Base-by-base conservation (phyloP, 2,329 filamentous ascomycete species). In the Aspergillus latus region DNA sequence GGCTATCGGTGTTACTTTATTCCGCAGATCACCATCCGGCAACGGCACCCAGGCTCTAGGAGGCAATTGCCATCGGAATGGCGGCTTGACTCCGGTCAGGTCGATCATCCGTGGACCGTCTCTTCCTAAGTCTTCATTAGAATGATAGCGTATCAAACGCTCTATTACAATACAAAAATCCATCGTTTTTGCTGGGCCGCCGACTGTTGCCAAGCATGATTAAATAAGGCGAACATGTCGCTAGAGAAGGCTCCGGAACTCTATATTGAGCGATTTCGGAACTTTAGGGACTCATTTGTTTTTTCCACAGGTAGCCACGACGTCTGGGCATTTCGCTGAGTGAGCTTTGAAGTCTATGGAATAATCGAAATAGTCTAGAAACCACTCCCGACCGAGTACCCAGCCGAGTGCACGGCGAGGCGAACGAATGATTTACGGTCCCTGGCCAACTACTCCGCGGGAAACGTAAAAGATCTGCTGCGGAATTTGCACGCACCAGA, bases 391-490 rank as follows among this genome's bases (percentile, higher is more conserved):
- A 13, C 11, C 34, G 34, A 13, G 34, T 13, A 5, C 11, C 34
- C 21, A 21, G 21, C 34, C 34, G 34, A 42, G 39, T 21, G 39
- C 39, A 7, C 39, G 39, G 15, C 39, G 39, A 42, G 39, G n/a
- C 39, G 11, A 37, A 37, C 5, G 34, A 28, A 39, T 32, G 44
- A 48, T 54, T 45, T 45, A 43, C 44, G 42, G 30, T 16, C 7
- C 36, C 48, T 40, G 48, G 48, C 34, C n/a, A 16, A 13, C 37
- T 40, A 54, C 40, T 28, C 52, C 52, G 52, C 52, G 52, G 52
- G 26, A 54, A 54, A 54, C 52, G 44, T 37, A 49, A 45, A 46
- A 28, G 52, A 54, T 54, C 52, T 54, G 37, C 49, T 44, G 49
- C 21, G 40, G 15, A 52, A 46, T 52, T 52, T 46, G 49, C 49